Base-by-base conservation (phyloP, 768 basidiomycete genomes). In the Coprinopsis sp. region DNA sequence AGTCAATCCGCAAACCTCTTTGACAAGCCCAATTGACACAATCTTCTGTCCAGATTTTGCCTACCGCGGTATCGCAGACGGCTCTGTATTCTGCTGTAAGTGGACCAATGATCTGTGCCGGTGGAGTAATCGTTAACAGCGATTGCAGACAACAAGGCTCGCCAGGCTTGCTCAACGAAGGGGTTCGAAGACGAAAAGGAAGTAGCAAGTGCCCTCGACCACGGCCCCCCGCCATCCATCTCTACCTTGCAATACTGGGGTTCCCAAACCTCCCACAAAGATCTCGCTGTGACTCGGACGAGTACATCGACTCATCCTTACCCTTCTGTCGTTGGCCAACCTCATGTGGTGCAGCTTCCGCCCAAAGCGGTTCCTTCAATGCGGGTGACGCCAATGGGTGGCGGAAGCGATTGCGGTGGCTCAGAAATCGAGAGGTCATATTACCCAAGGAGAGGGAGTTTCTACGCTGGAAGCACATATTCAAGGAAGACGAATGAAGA, bases 341-440 rank as follows among this genome's bases (percentile, higher is more conserved):
- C 10, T 8, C 30, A n/a, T 31, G 6, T 4, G 19, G 19, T 42
- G 6, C 40, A 42, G 19, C 5, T 16, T 4, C 40, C 40, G 5
- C 40, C 40, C 11, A 42, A 30, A 12, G 40, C 40, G 4, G 18
- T 42, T 16, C 40, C 40, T 7, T 27, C 40, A 6, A 42, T 42
- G 40, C n/a, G n/a, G n/a, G n/a, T n/a, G n/a, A n/a, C n/a, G n/a
- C n/a, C n/a, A n/a, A n/a, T n/a, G n/a, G n/a, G n/a, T n/a, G n/a
- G n/a, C n/a, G n/a, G n/a, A n/a, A n/a, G n/a, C n/a, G n/a, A n/a
- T n/a, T n/a, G n/a, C n/a, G n/a, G n/a, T n/a, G n/a, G n/a, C n/a
- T n/a, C n/a, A n/a, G n/a, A n/a, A n/a, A n/a, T n/a, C n/a, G n/a
- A n/a, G n/a, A n/a, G n/a, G n/a, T n/a, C n/a, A n/a, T n/a, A n/a